Percentiles rank a stretch among this genome's conserved stretches.
phyloP scores from a whole-genome alignment of 371 early-diverging fungal species.

The Mortierella sp. region DNA sequence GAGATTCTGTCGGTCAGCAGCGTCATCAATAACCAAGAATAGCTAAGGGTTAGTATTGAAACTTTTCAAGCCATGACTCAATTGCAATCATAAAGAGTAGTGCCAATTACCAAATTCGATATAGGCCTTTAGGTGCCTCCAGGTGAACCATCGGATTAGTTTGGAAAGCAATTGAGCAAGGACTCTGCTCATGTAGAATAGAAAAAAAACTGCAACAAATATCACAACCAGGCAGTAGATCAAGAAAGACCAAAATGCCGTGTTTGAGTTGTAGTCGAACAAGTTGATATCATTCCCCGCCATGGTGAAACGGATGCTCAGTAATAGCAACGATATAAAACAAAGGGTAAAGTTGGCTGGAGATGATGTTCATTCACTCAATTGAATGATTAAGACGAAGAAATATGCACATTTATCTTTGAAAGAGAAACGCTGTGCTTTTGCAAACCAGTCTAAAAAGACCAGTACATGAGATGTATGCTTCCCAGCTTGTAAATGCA shows the following conservation, averaged over 20 bases:
- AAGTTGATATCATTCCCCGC: conserved; percentile 42
- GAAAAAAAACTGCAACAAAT: conserved; percentile 79
- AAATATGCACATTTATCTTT: not conserved
- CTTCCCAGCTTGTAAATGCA: too few relatives aligned
- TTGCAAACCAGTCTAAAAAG: too few relatives aligned
- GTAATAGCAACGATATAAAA: not conserved
- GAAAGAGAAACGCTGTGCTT: not conserved
- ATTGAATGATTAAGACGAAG: not conserved
- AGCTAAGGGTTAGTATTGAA: not conserved
- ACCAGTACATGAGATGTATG: too few relatives aligned
- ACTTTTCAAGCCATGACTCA: not conserved
- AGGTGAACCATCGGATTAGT: conserved; percentile 77
- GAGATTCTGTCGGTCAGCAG: conserved; percentile 70
- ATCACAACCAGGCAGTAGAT: conserved; percentile 79
- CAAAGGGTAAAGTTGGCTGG: not conserved
- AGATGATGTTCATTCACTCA: not conserved
- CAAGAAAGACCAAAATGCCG: conserved; percentile 68
- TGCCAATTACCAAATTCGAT: conserved; percentile 76
- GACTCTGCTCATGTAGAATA: conserved; percentile 83
- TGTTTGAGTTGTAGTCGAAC: conserved; percentile 48
- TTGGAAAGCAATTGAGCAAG: conserved; percentile 75
- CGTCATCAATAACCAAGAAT: not conserved
- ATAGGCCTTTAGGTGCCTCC: conserved; percentile 78
- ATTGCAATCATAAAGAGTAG: not conserved
- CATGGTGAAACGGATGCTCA: conserved; percentile 4